Percentiles rank a stretch among this genome's conserved stretches.
These are phyloP conservation scores for Neurospora sublineolata DNA, from an alignment of 495 filamentous ascomycete species.

Conservation along the genomic window DNA sequence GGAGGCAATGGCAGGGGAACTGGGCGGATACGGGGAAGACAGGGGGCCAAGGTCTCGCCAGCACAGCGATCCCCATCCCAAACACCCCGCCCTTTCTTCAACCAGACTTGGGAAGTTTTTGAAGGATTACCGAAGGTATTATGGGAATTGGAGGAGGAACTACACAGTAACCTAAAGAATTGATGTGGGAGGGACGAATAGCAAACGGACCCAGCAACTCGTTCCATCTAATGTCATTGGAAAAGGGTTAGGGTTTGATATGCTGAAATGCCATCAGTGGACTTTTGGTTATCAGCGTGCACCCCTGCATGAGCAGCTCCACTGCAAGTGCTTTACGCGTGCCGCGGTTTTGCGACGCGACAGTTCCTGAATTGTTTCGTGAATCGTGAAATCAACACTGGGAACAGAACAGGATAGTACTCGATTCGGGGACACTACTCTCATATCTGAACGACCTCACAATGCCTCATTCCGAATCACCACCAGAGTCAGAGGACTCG, in stretches of 20 bases:
- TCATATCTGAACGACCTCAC: background rate
- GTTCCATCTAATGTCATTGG: background rate
- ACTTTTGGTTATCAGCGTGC: background rate
- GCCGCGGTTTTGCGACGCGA: constrained; percentile 1
- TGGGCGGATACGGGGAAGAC: background rate
- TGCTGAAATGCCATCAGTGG: background rate
- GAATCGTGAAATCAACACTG: background rate
- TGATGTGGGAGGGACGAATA: background rate
- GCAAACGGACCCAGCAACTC: background rate
- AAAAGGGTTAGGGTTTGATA: background rate
- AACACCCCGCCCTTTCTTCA: background rate
- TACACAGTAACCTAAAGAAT: too few relatives aligned
- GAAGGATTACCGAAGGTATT: background rate
- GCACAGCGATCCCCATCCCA: background rate
- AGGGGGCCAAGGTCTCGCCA: background rate
- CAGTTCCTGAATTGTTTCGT: background rate
- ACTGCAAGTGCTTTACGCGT: constrained; percentile 7
- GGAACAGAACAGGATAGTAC: background rate
- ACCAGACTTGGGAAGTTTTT: background rate
- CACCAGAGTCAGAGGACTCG: background rate
- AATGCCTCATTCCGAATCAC: constrained; percentile 13
- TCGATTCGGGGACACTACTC: background rate
- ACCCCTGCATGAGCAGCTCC: background rate
- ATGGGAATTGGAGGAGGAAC: background rate
- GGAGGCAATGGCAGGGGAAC: background rate